phyloP scores from a whole-genome alignment of 148 eudicot species.

The Euryodendron excelsum region DNA sequence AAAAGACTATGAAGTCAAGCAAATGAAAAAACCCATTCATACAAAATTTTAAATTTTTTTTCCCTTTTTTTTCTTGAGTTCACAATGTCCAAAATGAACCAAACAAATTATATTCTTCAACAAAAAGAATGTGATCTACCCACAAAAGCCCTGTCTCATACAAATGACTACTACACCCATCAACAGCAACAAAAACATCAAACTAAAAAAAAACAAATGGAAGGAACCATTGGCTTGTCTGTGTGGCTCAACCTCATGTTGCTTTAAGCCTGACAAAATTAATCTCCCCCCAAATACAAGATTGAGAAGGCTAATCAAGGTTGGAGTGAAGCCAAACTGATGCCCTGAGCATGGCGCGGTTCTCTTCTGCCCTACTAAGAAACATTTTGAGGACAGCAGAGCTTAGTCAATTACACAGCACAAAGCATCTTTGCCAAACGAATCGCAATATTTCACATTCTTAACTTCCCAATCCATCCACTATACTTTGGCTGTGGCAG shows the following conservation, averaged over 20 bases:
- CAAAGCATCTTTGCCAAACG: not conserved
- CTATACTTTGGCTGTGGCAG: slow-evolving; percentile 45
- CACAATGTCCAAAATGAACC: not conserved
- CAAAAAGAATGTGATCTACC: not conserved
- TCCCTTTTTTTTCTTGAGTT: not conserved
- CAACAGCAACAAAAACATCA: not conserved
- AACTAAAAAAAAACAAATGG: not conserved
- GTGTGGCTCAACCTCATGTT: not conserved
- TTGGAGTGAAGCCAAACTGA: not conserved
- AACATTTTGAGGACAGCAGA: not conserved
- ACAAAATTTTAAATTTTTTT: not conserved
- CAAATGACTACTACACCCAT: not conserved
- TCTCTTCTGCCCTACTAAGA: not conserved
- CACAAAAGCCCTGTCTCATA: not conserved
- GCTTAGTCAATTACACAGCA: slow-evolving; percentile 1
- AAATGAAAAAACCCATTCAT: not conserved
- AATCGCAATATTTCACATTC: not conserved
- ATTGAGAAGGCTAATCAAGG: not conserved
- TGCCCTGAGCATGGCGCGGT: not conserved
- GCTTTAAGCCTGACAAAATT: too few relatives aligned
- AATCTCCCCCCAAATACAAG: too few relatives aligned
- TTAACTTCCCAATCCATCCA: not conserved
- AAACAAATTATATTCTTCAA: not conserved
- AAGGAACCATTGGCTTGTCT: not conserved
- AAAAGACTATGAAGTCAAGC: not conserved